Evolutionary conservation across 1,284 basidiomycete genomes (phyloP), one percentile per base, ranked within the genome.

Genomic region (Ceratobasidium sp.): DNA sequence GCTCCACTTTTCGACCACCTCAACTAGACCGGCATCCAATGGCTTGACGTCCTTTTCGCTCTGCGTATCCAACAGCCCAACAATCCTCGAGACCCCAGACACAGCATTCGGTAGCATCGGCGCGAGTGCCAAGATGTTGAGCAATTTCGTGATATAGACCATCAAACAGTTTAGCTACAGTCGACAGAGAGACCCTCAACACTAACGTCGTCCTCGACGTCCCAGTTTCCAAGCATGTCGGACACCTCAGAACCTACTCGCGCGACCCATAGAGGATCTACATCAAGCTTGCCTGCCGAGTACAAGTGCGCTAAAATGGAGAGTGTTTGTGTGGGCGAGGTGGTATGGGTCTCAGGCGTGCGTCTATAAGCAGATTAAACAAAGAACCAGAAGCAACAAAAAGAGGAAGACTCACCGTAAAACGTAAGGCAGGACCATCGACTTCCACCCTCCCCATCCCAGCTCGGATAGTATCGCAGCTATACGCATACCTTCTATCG

Each of bases 401-500:
- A n/a, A n/a, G n/a, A n/a, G n/a, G n/a, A n/a, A n/a, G 28, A 41
- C 60, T 57, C 26, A 76, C 76, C 86, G 87, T 28, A 87, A 76
- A 26, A 92, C 78, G 18, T 84, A 79, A 0, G 90, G 88, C 1
- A 88, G 78, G 23, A 85, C 88, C 28, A 92, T 79, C 43, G 87
- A 81, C 76, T 87, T 90, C 89, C 91, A 92, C 1, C 90, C 91
- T 39, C 86, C 86, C 90, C 91, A 93, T 0, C 82, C 83, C 9
- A 89, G 78, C 60, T 90, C 88, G 0, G 87, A 84, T 8, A 92
- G 83, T 2, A 84, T 81, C 1, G 87, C 88, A 34, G 86, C 84
- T 12, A 92, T 79, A 43, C 84, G 83, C 16, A 88, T 76, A 0
- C 84, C 86, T 74, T 90, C 87, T 3, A 76, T 58, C 16, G 81